Conservation (phyloP, 345 rosid genomes). For the Populus simonii region DNA sequence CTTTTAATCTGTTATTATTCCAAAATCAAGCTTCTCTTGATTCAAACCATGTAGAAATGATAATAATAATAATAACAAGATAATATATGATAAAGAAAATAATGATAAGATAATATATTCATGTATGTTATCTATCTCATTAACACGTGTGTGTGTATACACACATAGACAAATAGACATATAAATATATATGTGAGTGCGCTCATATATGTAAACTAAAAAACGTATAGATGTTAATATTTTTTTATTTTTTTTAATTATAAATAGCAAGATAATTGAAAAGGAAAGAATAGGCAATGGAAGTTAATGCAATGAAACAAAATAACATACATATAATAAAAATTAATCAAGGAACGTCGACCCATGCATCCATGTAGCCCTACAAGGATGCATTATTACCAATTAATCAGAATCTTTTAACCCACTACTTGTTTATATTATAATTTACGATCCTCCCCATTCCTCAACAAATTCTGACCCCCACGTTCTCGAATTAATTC, state of each 20-base stretch:
- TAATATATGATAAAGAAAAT: no score
- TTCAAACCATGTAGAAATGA: no score
- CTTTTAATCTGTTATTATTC: background rate
- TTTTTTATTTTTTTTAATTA: background rate
- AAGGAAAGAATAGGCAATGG: background rate
- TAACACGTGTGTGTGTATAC: no score
- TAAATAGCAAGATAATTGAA: background rate
- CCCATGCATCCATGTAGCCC: slow-evolving; percentile 31
- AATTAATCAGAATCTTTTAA: slow-evolving; percentile 28
- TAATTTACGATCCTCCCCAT: slow-evolving; percentile 14
- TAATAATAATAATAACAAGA: no score
- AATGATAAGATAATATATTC: no score
- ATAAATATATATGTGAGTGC: background rate
- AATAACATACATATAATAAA: background rate
- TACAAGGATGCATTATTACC: slow-evolving; percentile 14
- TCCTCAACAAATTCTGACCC: slow-evolving; percentile 17
- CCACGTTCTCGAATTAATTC: slow-evolving; percentile 22
- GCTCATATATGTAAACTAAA: no score
- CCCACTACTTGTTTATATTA: slow-evolving; percentile 30
- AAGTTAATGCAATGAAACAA: no score
- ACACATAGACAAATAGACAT: no score
- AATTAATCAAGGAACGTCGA: slow-evolving; percentile 5
- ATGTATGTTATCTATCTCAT: no score
- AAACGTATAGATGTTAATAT: background rate
- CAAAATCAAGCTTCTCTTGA: background rate